Evolutionary conservation across 352 stramenopile species (phyloP), one percentile per base, ranked within the genome.

Genomic region (Globisporangium solare): DNA sequence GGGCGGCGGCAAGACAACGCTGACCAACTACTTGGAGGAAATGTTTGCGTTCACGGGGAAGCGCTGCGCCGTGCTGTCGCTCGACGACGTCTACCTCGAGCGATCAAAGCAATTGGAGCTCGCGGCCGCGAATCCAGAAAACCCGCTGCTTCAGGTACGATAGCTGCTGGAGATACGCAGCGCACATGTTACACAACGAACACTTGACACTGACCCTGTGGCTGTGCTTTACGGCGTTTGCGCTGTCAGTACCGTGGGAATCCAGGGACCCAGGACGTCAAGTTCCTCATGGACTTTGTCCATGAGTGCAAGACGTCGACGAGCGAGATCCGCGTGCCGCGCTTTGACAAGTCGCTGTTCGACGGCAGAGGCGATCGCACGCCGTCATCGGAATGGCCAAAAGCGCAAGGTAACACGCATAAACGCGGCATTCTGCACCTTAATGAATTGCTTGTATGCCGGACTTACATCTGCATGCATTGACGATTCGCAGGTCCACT

Each of bases 61-160:
- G 50, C 70, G 66, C 13, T 92, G 84, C 51, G 86, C 81, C 17
- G 71, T 88, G 24, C 62, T 95, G 49, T 95, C 86, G 20, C 58
- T 93, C 27, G 86, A 95, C 51, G 86, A 95, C 49, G 83, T 93
- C 37, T 95, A 95, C 59, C 76, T 81, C 60, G 84, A 72, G 40
- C 71, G 74, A 22, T 62, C 75, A 46, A 66, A 90, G 39, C 86
- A 93, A 60, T 35, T 92, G 12, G 71, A 64, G 2, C 64, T 95
- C 2, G 84, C 86, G 2, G 66, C 69, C 20, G 68, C 63, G 3
- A 83, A 89, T 43, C 62, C 77, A 3, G 65, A 45, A 20, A 95
- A 94, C 40, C 84, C 82, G 12, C 62, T 95, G 40, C 70, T 95
- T 17, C 76, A 95, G 73, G 83, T 92, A 62, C 13, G 43, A 42